Conservation (phyloP, 2,329 filamentous ascomycete species). For the Beauveria rudraprayagi region DNA sequence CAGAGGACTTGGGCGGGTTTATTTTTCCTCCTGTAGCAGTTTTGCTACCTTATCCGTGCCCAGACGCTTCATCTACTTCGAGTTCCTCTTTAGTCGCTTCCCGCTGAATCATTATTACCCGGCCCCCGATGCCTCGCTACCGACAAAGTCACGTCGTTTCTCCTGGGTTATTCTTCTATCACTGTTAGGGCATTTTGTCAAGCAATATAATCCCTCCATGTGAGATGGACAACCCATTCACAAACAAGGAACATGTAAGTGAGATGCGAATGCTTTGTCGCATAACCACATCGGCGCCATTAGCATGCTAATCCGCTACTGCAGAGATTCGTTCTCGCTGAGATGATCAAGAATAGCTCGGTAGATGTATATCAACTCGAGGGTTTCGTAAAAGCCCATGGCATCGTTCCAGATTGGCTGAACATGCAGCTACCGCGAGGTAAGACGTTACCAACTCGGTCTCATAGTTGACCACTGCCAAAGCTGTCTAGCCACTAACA, state of each 20-base stretch:
- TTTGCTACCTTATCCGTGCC: not conserved
- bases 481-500: not conserved
- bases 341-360: slow-evolving; percentile 49
- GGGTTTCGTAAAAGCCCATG: slow-evolving; percentile 36
- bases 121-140: slow-evolving; percentile 9
- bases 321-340: slow-evolving; percentile 50
- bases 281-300: not conserved
- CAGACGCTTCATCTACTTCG: not conserved
- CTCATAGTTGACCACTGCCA: too few relatives aligned
- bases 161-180: not conserved
- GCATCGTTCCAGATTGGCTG: slow-evolving; percentile 37
- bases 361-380: slow-evolving; percentile 39
- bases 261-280: slow-evolving; percentile 6
- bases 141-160: not conserved
- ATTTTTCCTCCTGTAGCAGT: not conserved
- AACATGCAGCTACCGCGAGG: slow-evolving; percentile 40
- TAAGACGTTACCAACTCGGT: slow-evolving; percentile 20
- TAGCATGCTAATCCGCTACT: not conserved
- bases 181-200: not conserved
- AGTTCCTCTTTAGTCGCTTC: not conserved
- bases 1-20: not conserved
- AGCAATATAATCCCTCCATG: not conserved
- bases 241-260: slow-evolving; percentile 44
- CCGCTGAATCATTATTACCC: not conserved
- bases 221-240: slow-evolving; percentile 26